A percentile compares a stretch with the other conserved stretches of the same genome.
Evolutionary conservation across 2,329 filamentous ascomycete genomes (phyloP).

Genomic region (Aspergillus tanneri): DNA sequence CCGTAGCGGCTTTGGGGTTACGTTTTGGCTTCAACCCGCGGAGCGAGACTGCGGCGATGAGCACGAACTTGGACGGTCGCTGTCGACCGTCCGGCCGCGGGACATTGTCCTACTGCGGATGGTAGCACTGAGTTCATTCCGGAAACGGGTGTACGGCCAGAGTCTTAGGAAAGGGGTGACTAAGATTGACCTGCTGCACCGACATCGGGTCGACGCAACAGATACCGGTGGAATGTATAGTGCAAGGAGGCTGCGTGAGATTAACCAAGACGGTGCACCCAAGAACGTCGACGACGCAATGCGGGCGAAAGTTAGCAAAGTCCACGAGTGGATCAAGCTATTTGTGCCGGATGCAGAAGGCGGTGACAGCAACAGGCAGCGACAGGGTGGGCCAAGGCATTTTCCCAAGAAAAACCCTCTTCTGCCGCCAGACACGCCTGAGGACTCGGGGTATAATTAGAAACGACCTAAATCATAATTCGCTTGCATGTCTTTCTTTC

Average conservation of each 20-base stretch:
- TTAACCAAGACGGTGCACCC: constrained; percentile 13
- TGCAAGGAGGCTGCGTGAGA: constrained; percentile 46
- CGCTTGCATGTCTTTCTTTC: too few species aligned
- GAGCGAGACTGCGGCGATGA: constrained; percentile 14
- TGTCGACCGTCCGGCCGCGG: constrained; percentile 58
- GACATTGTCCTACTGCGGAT: constrained; percentile 80
- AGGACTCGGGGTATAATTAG: constrained; percentile 19
- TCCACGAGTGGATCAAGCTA: constrained; percentile 71
- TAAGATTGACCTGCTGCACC: constrained; percentile 65
- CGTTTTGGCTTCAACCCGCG: constrained; percentile 70
- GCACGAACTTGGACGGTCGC: constrained; percentile 40
- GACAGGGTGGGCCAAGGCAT: constrained; percentile 1
- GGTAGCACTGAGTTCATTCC: constrained; percentile 74
- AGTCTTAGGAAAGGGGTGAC: constrained; percentile 72
- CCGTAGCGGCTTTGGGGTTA: constrained; percentile 73
- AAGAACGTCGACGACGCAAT: constrained; percentile 48
- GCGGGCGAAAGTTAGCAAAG: constrained; percentile 62
- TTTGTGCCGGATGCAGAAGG: constrained; percentile 58
- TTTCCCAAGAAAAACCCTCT: not conserved
- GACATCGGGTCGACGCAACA: constrained; percentile 52
- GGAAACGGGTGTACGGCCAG: constrained; percentile 77
- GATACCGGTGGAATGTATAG: constrained; percentile 60
- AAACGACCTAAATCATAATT: constrained; percentile 6
- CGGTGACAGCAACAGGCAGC: constrained; percentile 18
- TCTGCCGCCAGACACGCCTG: constrained; percentile 19